Conservation (phyloP, 169 alveolate genomes). For the Plasmodium gonderi region DNA sequence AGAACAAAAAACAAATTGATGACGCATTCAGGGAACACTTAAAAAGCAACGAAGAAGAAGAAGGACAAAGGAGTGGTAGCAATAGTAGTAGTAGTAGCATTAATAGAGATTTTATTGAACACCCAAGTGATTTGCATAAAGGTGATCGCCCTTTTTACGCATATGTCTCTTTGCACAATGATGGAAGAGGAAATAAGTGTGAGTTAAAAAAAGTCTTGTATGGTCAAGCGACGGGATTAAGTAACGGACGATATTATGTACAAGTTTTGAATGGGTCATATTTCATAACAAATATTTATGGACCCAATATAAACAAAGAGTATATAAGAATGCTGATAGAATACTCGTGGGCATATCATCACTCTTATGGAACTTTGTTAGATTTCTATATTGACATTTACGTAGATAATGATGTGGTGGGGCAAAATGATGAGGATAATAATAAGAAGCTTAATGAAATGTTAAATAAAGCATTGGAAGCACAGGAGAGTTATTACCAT, state of each 20-base stretch:
- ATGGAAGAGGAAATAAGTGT: slow-evolving; percentile 7
- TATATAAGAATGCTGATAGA: background rate
- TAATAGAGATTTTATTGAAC: no score
- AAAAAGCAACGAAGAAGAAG: background rate
- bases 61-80: background rate
- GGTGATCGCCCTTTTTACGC: background rate
- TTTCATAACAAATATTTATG: background rate
- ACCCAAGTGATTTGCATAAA: no score
- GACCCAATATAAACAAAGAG: background rate
- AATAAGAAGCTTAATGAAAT: background rate
- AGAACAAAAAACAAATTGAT: no score
- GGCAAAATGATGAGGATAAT: background rate
- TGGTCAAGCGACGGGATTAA: background rate
- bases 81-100: no score
- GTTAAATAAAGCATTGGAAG: background rate
- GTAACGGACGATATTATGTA: background rate
- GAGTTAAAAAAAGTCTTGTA: background rate
- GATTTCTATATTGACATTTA: background rate
- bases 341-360: slow-evolving; percentile 5
- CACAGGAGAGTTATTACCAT: slow-evolving; percentile 8
- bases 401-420: background rate
- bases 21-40: background rate
- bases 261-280: slow-evolving; percentile 12
- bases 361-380: background rate
- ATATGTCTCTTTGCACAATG: background rate